Evolutionary conservation across 164 flowering plant species (phyloP), one percentile per base, ranked within the genome.

Genomic region (Aristolochia fimbriata): DNA sequence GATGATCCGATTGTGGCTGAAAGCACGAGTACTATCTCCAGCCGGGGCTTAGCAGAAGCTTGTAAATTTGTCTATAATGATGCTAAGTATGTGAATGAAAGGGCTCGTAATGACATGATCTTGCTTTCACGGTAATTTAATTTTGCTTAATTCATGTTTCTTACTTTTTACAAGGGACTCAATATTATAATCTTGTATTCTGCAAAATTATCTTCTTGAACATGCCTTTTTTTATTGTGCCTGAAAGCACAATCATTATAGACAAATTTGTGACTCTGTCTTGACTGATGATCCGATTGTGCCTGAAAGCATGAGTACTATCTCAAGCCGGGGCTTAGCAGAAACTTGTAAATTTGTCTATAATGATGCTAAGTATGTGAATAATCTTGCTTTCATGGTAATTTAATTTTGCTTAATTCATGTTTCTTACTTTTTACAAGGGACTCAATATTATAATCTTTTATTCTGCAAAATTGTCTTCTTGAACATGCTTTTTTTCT

Each of bases 341-440:
- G 86, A 80, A 57, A 89, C 93, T 57, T 82, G 86, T 68, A 82
- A 70, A 81, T 91, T 68, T 78, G 91, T 79, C 25, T 66, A 72
- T 67, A 91, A 91, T 70, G 98, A 91, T 76, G 98, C 95, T 6
- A 86, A 85, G 70, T 88, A 70, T 74, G 90, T 91, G n/a, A 88
- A 87, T 77, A 30, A 65, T 88, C 69, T 71, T 88, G 67, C 96
- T 91, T 65, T 88, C 95, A 55, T 91, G 98, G 98, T 91, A 88
- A 66, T 57, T 41, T 55, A 17, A 6, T 25, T 15, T 23, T 13
- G n/a, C 3, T 15, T 33, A 21, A 12, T 33, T 21, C 25, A 52
- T 52, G 15, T 52, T 50, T 52, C 55, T 19, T 13, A 52, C 15
- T 37, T 37, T 37, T 3, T 37, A 37, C 43, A 6, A 10, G 43